Conservation (phyloP, 192 early-diverging fungal genomes). For the Oehlia diaphana region DNA sequence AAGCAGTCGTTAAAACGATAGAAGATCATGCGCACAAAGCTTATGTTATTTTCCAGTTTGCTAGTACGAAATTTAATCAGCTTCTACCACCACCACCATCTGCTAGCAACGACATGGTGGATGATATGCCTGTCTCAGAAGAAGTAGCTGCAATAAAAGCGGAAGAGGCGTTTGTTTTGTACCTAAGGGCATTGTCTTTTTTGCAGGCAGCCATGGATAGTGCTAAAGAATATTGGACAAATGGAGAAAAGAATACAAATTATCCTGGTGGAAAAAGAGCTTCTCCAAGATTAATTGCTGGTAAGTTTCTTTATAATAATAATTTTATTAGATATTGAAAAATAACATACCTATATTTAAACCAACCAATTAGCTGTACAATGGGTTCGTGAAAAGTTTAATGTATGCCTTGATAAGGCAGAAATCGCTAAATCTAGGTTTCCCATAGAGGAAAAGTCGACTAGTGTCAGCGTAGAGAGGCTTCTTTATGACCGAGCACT, state of each 20-base stretch:
- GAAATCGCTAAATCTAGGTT: constrained; percentile 59
- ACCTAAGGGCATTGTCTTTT: constrained; percentile 66
- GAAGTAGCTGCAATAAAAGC: constrained; percentile 41
- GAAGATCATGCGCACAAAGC: constrained; percentile 73
- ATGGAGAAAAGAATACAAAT: constrained; percentile 42
- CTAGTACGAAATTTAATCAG: constrained; percentile 57
- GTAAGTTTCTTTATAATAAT: constrained; percentile 1
- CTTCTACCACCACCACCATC: constrained; percentile 49
- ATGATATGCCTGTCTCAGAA: constrained; percentile 35
- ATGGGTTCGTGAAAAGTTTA: constrained; percentile 89
- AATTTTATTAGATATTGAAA: not conserved
- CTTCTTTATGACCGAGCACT: constrained; percentile 73
- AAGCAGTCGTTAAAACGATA: constrained; percentile 58
- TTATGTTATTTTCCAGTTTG: constrained; percentile 66
- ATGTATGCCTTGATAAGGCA: constrained; percentile 86
- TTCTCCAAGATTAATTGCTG: constrained; percentile 41
- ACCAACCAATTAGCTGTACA: constrained; percentile 68
- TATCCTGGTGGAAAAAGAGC: constrained; percentile 34
- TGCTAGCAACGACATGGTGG: constrained; percentile 12
- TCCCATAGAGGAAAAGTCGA: constrained; percentile 49
- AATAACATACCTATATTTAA: constrained; percentile 28
- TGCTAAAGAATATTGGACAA: constrained; percentile 57
- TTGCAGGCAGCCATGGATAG: constrained; percentile 58
- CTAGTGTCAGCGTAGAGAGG: constrained; percentile 62
- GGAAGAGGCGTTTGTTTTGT: constrained; percentile 72